A percentile compares a stretch with the other conserved stretches of the same genome.
Conservation (phyloP, 2,329 filamentous ascomycete genomes). For the Clonostachys sp. region DNA sequence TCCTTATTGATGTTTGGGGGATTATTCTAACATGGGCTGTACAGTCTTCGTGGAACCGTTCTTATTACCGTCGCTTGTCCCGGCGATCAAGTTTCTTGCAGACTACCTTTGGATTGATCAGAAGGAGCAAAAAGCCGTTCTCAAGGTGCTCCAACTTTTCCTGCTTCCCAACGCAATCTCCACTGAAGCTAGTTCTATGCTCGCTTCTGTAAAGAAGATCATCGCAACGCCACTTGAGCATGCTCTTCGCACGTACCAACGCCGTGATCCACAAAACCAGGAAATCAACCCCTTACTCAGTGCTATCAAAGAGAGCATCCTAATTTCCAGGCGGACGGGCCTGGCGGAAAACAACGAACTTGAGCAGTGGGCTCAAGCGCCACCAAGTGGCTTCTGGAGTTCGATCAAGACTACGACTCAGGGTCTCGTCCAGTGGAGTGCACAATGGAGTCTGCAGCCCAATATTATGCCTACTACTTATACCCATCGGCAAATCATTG, state of each 20-base stretch:
- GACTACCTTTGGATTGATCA: slow-evolving; percentile 65
- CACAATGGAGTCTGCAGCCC: slow-evolving; percentile 55
- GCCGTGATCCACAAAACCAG: slow-evolving; percentile 60
- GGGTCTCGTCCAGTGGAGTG: slow-evolving; percentile 61
- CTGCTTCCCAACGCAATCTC: slow-evolving; percentile 67
- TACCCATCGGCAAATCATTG: slow-evolving; percentile 66
- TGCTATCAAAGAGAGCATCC: slow-evolving; percentile 57
- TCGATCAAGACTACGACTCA: slow-evolving; percentile 58
- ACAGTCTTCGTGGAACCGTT: slow-evolving; percentile 74
- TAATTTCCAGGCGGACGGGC: slow-evolving; percentile 54
- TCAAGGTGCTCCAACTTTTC: slow-evolving; percentile 69
- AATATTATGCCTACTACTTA: slow-evolving; percentile 60
- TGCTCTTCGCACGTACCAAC: slow-evolving; percentile 61
- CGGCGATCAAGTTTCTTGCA: slow-evolving; percentile 67
- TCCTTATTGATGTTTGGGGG: background rate
- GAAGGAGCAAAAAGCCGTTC: slow-evolving; percentile 61
- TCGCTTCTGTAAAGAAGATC: slow-evolving; percentile 66
- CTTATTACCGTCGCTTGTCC: slow-evolving; percentile 71
- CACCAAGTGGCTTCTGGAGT: slow-evolving; percentile 44
- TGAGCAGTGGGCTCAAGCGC: slow-evolving; percentile 53
- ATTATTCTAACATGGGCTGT: background rate
- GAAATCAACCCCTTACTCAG: slow-evolving; percentile 66
- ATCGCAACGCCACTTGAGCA: slow-evolving; percentile 66
- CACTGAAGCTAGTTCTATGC: slow-evolving; percentile 66
- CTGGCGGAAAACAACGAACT: slow-evolving; percentile 62